Conservation (phyloP, 495 filamentous ascomycete genomes). For the Usnea hakonensis region DNA sequence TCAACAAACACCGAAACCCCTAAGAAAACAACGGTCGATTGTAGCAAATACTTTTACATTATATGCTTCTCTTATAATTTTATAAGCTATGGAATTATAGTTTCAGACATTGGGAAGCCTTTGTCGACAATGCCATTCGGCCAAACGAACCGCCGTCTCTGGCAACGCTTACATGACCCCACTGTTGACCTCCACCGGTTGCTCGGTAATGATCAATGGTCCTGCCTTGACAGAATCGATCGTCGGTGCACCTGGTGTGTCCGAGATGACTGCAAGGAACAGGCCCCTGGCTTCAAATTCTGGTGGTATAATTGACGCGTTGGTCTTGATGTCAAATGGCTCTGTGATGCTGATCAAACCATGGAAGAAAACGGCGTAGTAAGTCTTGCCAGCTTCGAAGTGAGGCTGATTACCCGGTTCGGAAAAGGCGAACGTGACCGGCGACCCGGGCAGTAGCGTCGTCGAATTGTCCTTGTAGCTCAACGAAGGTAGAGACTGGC, state of each 20-base stretch:
- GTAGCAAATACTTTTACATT: not conserved
- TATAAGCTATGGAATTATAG: not conserved
- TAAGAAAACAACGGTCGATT: too few species aligned
- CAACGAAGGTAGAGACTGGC: conserved; percentile 37
- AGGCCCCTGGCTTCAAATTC: conserved; percentile 43
- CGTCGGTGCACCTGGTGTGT: conserved; percentile 39
- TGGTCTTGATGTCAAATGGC: conserved; percentile 35
- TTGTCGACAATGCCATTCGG: not conserved
- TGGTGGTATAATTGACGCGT: conserved; percentile 36
- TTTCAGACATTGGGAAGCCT: not conserved
- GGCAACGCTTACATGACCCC: conserved; percentile 1
- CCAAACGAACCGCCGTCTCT: too few species aligned
- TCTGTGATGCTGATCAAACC: conserved; percentile 38
- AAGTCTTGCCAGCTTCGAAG: conserved; percentile 33
- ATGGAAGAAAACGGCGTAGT: conserved; percentile 49
- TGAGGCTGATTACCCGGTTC: conserved; percentile 33
- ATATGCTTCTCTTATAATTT: not conserved
- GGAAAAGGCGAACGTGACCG: conserved; percentile 35
- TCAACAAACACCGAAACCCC: too few species aligned
- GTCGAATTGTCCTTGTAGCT: conserved; percentile 31
- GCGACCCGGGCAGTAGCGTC: conserved; percentile 37
- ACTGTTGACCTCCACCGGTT: conserved; percentile 14
- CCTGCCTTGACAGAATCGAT: conserved; percentile 37
- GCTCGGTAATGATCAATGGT: conserved; percentile 33
- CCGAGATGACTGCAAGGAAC: conserved; percentile 39